Percentiles rank a stretch among this genome's conserved stretches.
Evolutionary conservation across 176 grass and related monocot species (phyloP).

Genomic region (Eleusine indica): DNA sequence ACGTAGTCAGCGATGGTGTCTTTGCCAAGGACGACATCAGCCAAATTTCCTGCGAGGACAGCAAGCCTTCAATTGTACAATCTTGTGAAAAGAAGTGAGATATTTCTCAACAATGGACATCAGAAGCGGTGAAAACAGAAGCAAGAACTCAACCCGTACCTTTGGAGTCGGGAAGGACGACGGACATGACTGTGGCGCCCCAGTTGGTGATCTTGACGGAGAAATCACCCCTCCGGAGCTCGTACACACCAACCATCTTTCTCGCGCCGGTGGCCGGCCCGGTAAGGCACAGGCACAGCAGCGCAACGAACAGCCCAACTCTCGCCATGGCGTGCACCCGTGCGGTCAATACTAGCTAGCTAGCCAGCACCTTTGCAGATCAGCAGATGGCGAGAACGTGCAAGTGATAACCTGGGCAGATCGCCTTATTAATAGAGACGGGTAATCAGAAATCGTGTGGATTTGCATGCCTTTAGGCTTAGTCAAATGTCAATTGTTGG

Average conservation of each 20-base stretch:
- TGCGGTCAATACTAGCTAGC: no score
- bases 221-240: slow-evolving; percentile 73
- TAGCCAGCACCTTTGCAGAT: no score
- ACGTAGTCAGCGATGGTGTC: slow-evolving; percentile 79
- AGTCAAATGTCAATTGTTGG: not conserved
- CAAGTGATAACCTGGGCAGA: no score
- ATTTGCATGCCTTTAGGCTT: no score
- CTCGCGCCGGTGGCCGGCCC: slow-evolving; percentile 36
- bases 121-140: not conserved
- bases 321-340: slow-evolving; percentile 41
- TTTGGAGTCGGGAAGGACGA: slow-evolving; percentile 74
- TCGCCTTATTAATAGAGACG: no score
- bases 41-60: slow-evolving; percentile 63
- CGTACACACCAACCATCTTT: slow-evolving; percentile 64
- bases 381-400: no score
- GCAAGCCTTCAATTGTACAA: not conserved
- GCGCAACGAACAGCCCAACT: slow-evolving; percentile 25
- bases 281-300: slow-evolving; percentile 35
- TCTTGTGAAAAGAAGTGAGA: not conserved
- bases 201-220: slow-evolving; percentile 78
- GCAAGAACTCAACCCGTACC: slow-evolving; percentile 17
- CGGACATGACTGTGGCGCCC: slow-evolving; percentile 66
- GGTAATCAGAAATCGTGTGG: no score
- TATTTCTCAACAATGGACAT: no score
- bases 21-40: slow-evolving; percentile 77